Evolutionary conservation across 2,329 filamentous ascomycete species (phyloP), one percentile per base, ranked within the genome.

Genomic region (Aureobasidium sp.): DNA sequence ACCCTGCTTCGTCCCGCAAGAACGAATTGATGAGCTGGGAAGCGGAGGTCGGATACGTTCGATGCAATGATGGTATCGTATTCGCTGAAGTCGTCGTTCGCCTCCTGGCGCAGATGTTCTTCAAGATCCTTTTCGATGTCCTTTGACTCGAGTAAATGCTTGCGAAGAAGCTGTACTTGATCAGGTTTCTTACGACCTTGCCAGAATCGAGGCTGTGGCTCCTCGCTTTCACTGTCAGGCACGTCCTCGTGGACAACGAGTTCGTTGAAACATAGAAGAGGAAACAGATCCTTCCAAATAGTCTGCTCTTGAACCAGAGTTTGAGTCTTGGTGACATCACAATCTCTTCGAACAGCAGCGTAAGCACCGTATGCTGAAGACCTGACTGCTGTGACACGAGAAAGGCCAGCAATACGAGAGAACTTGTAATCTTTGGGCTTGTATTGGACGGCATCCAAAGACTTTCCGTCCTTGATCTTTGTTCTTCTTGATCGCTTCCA

Each of bases 341-440:
- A 90, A 69, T 97, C 92, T 70, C 88, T 88, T 51, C 94, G 86
- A 50, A 96, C 83, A 3, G 91, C 92, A 37, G 91, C 89, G 77
- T 93, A 97, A 0, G 93, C 90, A 5, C 94, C 94, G 74, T 90
- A 96, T 0, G 88, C 84, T 37, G 94, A 97, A 68, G 92, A 93
- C 66, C 92, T 84, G 8, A 97, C 92, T 3, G 87, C 87, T 36
- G 88, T 82, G 15, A 95, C 90, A 39, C 92, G 87, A 1, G 91
- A 96, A 62, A 99, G 84, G 46, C 89, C 92, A 0, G 94, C 88
- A 9, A 99, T 86, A 63, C 94, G 87, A 69, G 93, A 87, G 68
- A 97, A 99, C 72, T 99, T 99, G 79, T 95, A 96, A 71, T 96
- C 92, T 67, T 95, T 96, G 13, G 84, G 83, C 68, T 85, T 89